Evolutionary conservation across 164 flowering plant genomes (phyloP), one percentile per base, ranked within the genome.

Genomic region (Magnolia officinalis): DNA sequence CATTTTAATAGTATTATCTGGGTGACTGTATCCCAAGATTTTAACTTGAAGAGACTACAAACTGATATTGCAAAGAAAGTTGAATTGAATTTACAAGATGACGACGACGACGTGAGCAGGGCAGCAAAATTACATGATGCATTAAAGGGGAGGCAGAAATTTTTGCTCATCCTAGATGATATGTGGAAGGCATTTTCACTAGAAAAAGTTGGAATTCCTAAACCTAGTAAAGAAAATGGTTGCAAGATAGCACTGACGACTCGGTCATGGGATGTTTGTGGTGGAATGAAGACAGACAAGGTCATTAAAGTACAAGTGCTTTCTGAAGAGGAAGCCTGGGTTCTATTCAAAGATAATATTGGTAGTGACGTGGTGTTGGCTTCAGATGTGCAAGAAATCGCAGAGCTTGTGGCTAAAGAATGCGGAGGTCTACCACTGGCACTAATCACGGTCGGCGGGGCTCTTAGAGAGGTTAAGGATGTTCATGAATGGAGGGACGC

Each of bases 161-260:
- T 73, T 50, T 14, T 74, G 21, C 37, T 74, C n/a, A 67, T 78
- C 45, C 45, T 73, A 24, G 76, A 78, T 73, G 80, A 78, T 73
- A 29, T 73, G 21, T 67, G 76, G 72, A 29, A n/a, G 10, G 8
- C 29, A 6, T 68, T 78, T 16, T 11, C 70, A 29, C 65, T 78
- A n/a, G 70, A 67, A 11, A 6, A 67, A 24, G 37, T 73, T 20
- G 73, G 76, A 78, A 68, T 73, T 49, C 80, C 80, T 6, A 9
- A 18, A 16, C 73, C 76, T 4, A 45, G 20, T 20, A 24, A 20
- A 14, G 68, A 61, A 3, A 78, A 73, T 73, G 72, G 72, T 20
- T 67, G 68, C 59, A 78, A 78, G 58, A 13, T 73, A 20, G 61
- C 74, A 37, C 16, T 68, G 8, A 61, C 68, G 14, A 78, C 66